Conservation (phyloP, 352 stramenopile species). For the Globisporangium emineosum region DNA sequence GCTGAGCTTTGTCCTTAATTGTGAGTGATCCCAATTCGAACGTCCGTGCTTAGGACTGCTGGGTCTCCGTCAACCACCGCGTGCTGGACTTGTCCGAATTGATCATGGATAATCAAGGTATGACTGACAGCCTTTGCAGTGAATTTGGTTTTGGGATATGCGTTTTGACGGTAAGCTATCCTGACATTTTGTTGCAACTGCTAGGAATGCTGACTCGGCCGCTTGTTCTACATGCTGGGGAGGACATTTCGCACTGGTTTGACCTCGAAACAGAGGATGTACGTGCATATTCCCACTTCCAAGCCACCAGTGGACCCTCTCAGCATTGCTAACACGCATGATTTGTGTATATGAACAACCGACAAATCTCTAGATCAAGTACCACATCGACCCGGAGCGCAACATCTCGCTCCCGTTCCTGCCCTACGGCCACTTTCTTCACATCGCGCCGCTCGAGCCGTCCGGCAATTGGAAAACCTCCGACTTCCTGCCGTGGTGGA, state of each 20-base stretch:
- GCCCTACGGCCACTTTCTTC: constrained; percentile 82
- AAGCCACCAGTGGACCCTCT: neutral
- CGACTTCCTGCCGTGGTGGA: constrained; percentile 86
- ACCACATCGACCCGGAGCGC: constrained; percentile 71
- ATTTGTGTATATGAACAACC: no score
- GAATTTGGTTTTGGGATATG: neutral
- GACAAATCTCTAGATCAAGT: constrained; percentile 49
- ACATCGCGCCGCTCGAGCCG: constrained; percentile 83
- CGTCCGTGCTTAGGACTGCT: constrained; percentile 50
- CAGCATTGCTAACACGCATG: no score
- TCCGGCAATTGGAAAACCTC: constrained; percentile 69
- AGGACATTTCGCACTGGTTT: constrained; percentile 93
- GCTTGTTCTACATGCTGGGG: constrained; percentile 79
- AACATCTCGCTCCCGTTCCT: constrained; percentile 80
- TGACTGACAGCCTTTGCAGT: neutral
- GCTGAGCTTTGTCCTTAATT: neutral
- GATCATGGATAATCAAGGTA: constrained; percentile 61
- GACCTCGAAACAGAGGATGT: constrained; percentile 67
- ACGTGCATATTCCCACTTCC: constrained; percentile 1
- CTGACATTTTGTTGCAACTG: neutral
- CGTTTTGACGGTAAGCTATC: neutral
- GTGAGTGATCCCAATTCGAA: neutral
- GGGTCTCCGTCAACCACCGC: constrained; percentile 66
- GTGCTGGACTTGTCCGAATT: constrained; percentile 86
- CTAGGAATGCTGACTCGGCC: constrained; percentile 72